Base-by-base conservation (phyloP, 805 yeast genomes). In the Metschnikowia picachoensis region DNA sequence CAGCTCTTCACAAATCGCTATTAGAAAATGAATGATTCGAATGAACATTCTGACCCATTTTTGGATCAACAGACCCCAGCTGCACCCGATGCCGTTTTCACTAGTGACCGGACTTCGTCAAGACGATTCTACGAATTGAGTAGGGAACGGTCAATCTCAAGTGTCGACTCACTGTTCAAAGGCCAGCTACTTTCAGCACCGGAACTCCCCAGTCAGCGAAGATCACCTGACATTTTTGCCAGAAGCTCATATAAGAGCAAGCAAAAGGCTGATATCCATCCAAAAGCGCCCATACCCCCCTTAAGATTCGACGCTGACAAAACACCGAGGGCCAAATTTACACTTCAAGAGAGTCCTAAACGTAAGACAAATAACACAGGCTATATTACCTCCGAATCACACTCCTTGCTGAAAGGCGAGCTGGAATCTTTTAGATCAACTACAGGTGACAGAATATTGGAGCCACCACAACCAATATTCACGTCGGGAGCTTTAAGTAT, bases 331-430 rank as follows among this genome's bases (percentile, higher is more conserved):
- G 82, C 87, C 35, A 78, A 76, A 41, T 84, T 76, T 56, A 83
- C 94, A 3, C 68, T 12, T 66, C 79, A 44, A 66, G 79, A 53
- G 91, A 87, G 61, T 83, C 95, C 95, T 30, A 77, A 72, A 46
- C 77, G 90, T 60, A 74, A 74, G 35, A 70, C 67, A 34, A 61
- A 74, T 34, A 71, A 72, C 4, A 4, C 25, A 5, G 73, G 43
- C 3, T 44, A 35, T 17, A 20, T 15, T 20, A 36, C 39, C 13
- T 42, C 25, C 25, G 25, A 20, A 20, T 20, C 7, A 20, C 25
- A 20, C 25, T 7, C 25, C 25, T 20, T 7, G 7, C 25, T 20
- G 25, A 20, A 20, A 20, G 7, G 25, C 39, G 11, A 82, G 6
- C 68, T 82, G 25, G 25, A 20, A 4, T 64, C 77, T 12, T 73